Evolutionary conservation across 495 filamentous ascomycete genomes (phyloP).

Genomic region (Ramalina peruviana): DNA sequence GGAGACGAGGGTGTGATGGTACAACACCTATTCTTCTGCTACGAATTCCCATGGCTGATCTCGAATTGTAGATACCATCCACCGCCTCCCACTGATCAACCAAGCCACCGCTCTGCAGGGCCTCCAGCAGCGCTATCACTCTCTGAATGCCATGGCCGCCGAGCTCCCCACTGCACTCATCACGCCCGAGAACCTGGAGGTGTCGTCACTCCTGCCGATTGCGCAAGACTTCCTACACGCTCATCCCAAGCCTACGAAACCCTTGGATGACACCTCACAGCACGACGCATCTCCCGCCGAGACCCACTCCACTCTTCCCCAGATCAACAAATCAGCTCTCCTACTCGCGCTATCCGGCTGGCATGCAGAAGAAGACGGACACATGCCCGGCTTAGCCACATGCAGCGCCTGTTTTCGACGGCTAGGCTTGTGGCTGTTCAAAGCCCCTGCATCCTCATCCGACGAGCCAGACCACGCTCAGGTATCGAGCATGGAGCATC

Average conservation of each 20-base stretch:
- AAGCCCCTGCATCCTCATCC: slow-evolving; percentile 38
- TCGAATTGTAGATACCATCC: slow-evolving; percentile 30
- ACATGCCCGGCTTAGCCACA: slow-evolving; percentile 52
- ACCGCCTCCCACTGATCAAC: slow-evolving; percentile 44
- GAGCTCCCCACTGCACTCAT: slow-evolving; percentile 39
- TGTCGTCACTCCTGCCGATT: slow-evolving; percentile 11
- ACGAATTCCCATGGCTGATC: not conserved
- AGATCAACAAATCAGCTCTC: slow-evolving; percentile 52
- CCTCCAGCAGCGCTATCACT: slow-evolving; percentile 47
- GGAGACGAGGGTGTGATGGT: slow-evolving; percentile 74
- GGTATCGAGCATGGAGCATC: slow-evolving; percentile 43
- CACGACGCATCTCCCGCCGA: no score
- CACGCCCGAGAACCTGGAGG: slow-evolving; percentile 28
- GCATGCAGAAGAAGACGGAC: slow-evolving; percentile 53
- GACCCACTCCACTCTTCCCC: slow-evolving; percentile 20
- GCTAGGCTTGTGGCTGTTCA: slow-evolving; percentile 91
- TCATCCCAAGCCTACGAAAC: not conserved
- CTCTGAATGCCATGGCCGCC: slow-evolving; percentile 31
- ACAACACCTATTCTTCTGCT: slow-evolving; percentile 8
- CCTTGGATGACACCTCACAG: not conserved
- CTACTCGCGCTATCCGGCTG: slow-evolving; percentile 75
- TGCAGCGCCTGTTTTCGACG: slow-evolving; percentile 80
- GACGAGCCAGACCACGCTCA: slow-evolving; percentile 28
- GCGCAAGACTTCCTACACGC: not conserved
- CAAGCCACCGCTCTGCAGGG: slow-evolving; percentile 38